Evolutionary conservation across 768 basidiomycete species (phyloP), one percentile per base, ranked within the genome.

Genomic region (Podaxis sp.): DNA sequence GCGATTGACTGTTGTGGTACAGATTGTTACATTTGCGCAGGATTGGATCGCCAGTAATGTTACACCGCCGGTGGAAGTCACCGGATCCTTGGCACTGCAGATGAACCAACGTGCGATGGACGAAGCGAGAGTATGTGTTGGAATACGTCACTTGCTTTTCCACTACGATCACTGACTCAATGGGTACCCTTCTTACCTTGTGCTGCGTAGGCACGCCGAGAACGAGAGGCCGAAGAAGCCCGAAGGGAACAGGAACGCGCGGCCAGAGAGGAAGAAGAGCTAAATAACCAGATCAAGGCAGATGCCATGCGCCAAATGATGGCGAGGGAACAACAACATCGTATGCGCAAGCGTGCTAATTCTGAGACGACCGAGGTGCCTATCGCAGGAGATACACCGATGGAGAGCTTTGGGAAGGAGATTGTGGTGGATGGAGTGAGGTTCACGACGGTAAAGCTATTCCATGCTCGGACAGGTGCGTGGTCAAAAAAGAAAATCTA

Each of bases 101-200:
- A 93, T 94, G 93, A 87, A 79, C 52, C 83, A 81, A 65, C 84
- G 93, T 33, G 90, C 90, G 0, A 75, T 78, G 65, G 87, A 90
- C 55, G 86, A 88, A 72, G 87, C 92, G 68, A 79, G 77, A 67
- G 91, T 88, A 56, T 57, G 82, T 8, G 51, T 63, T 46, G 17
- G 17, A 42, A 42, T 46, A n/a, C 19, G 8, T 19, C 44, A 46
- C 6, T 22, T 19, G n/a, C 44, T 9, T 19, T 9, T 33, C 9
- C 33, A 6, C 33, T 9, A 9, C 33, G 6, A 7, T 28, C 63
- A 56, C 28, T 38, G n/a, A 15, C 5, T 36, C 17, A 53, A 40
- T 36, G 30, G 17, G 7, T 7, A 26, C n/a, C 22, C 36, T 49
- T 33, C 51, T 2, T 38, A 30, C 33, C 40, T 64, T 36, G 59